Conservation (phyloP, 2,329 filamentous ascomycete genomes). For the Coniella lustricola region DNA sequence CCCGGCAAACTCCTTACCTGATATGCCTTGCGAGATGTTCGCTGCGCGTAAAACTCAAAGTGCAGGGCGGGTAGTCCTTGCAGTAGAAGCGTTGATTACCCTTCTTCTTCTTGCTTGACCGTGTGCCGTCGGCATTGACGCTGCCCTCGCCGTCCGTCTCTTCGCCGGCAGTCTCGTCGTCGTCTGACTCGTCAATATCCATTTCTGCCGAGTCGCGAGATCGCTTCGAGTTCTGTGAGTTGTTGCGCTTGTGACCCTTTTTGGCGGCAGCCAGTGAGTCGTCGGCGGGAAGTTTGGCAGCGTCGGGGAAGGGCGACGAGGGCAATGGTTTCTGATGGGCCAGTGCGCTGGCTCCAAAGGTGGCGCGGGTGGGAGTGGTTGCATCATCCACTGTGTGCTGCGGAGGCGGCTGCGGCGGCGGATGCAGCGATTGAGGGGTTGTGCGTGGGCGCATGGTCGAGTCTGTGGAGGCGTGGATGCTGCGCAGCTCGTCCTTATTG, state of each 20-base stretch:
- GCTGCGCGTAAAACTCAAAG: conserved; percentile 88
- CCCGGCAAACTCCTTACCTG: conserved; percentile 46
- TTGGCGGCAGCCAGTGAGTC: conserved; percentile 40
- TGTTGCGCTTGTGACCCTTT: conserved; percentile 41
- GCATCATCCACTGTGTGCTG: conserved; percentile 34
- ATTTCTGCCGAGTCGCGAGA: conserved; percentile 62
- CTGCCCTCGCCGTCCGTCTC: conserved; percentile 57
- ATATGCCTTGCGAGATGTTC: conserved; percentile 95
- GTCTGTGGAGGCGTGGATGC: conserved; percentile 34
- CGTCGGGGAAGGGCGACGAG: conserved; percentile 43
- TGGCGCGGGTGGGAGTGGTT: conserved; percentile 57
- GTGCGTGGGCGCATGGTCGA: conserved; percentile 28
- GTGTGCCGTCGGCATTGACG: conserved; percentile 55
- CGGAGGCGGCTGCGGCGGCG: conserved; percentile 19
- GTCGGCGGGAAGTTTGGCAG: conserved; percentile 36
- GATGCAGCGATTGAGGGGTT: conserved; percentile 21
- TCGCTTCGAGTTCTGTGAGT: conserved; percentile 54
- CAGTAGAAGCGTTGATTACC: conserved; percentile 96
- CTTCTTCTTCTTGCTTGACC: conserved; percentile 89
- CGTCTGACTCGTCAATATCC: conserved; percentile 68
- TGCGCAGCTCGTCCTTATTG: conserved; percentile 39
- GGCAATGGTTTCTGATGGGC: conserved; percentile 48
- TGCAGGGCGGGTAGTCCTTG: conserved; percentile 89
- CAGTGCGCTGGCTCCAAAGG: conserved; percentile 35
- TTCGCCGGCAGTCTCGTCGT: conserved; percentile 38